Conservation (phyloP, 352 stramenopile genomes). For the Globisporangium lucens region DNA sequence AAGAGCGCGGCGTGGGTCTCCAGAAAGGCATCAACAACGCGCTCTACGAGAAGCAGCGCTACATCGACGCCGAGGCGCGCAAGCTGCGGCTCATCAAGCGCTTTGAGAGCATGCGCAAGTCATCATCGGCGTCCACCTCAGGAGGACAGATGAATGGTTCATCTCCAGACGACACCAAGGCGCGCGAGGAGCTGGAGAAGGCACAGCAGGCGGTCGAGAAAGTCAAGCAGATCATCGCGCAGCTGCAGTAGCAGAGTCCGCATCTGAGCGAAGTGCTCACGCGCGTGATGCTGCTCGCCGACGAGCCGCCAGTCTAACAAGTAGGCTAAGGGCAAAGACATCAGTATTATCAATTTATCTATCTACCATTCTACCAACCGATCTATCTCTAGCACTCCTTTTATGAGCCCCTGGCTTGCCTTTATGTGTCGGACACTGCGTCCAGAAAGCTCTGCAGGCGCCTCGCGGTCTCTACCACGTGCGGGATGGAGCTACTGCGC, state of each 20-base stretch:
- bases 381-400: too few relatives aligned
- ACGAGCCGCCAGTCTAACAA: constrained; percentile 44
- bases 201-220: constrained; percentile 38
- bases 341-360: background rate
- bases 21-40: constrained; percentile 83
- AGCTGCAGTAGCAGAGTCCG: constrained; percentile 62
- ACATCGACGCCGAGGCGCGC: constrained; percentile 67
- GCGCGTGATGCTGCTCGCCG: constrained; percentile 73
- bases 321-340: background rate
- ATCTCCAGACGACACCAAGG: constrained; percentile 46
- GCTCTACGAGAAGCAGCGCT: constrained; percentile 91
- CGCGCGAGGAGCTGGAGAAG: constrained; percentile 49
- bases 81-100: constrained; percentile 72
- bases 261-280: constrained; percentile 83
- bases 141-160: constrained; percentile 10
- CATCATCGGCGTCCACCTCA: constrained; percentile 18
- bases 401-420: background rate
- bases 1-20: constrained; percentile 57
- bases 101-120: constrained; percentile 56
- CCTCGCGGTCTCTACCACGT: constrained; percentile 27
- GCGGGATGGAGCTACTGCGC: constrained; percentile 16
- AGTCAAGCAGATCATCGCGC: constrained; percentile 57
- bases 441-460: constrained; percentile 37
- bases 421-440: constrained; percentile 15
- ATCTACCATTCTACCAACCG: too few relatives aligned